phyloP scores from a whole-genome alignment of 345 rosid genomes.

The Moricandia arvensis region DNA sequence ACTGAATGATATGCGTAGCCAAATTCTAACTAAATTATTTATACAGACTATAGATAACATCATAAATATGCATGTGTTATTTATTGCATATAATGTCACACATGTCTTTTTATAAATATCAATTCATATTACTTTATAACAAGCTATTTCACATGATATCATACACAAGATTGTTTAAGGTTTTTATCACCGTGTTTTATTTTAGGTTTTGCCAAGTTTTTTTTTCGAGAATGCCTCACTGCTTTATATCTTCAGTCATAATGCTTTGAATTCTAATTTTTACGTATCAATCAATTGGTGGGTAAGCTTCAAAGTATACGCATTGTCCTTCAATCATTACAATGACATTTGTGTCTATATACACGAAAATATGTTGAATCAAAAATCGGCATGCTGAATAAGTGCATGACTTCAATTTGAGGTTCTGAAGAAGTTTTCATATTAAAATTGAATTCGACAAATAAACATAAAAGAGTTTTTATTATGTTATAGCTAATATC shows the following conservation, averaged over 20 bases:
- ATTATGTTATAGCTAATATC: no score
- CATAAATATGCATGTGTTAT: neutral
- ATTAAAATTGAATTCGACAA: no score
- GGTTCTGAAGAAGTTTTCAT: no score
- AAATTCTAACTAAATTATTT: neutral
- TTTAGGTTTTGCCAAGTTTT: neutral
- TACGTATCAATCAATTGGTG: neutral
- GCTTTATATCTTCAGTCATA: no score
- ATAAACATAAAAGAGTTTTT: no score
- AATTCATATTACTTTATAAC: neutral
- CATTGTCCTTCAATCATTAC: conserved; percentile 24
- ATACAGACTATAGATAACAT: neutral
- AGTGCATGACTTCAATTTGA: no score
- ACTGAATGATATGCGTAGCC: neutral
- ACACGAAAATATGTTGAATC: neutral
- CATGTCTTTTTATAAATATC: neutral
- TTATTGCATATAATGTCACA: neutral
- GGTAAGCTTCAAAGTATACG: conserved; percentile 6
- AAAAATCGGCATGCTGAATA: no score
- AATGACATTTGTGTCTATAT: conserved; percentile 22
- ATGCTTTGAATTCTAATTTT: neutral
- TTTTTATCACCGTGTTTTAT: neutral
- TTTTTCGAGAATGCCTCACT: no score
- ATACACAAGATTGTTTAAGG: neutral
- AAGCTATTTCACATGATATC: neutral